A percentile compares a stretch with the other conserved stretches of the same genome.
Conservation (phyloP, 2,329 filamentous ascomycete species). For the Penicillium sp. region DNA sequence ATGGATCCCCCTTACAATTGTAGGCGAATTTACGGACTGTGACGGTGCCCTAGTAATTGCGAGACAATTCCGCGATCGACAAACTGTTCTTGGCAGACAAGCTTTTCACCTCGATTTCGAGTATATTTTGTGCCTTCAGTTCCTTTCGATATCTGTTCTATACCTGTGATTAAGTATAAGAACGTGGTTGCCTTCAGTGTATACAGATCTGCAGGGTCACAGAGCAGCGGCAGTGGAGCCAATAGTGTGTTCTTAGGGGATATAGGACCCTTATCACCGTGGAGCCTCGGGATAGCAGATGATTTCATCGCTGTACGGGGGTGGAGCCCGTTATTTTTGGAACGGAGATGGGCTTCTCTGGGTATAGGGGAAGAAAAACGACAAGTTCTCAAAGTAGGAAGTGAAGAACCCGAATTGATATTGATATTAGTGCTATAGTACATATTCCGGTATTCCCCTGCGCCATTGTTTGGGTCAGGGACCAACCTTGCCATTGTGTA, state of each 20-base stretch:
- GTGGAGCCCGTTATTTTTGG: slow-evolving; percentile 12
- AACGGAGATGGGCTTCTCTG: neutral
- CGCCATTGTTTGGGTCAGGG: slow-evolving; percentile 2
- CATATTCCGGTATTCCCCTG: neutral
- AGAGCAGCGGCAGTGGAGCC: no score
- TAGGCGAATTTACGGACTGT: neutral
- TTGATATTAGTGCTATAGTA: neutral
- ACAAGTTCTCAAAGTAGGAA: neutral
- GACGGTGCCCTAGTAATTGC: neutral
- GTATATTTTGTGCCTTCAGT: neutral
- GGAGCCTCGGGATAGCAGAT: neutral
- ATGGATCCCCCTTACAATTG: neutral
- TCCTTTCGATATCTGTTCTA: neutral
- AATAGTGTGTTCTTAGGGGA: no score
- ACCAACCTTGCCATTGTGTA: neutral
- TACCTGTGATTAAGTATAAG: neutral
- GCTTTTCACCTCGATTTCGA: neutral
- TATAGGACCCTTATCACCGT: neutral
- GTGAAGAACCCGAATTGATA: no score
- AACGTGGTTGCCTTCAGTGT: neutral
- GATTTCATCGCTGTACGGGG: neutral
- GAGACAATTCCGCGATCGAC: neutral
- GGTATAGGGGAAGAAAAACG: neutral
- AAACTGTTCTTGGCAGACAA: neutral
- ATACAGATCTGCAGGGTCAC: neutral